Evolutionary conservation across 1,284 basidiomycete genomes (phyloP).

Genomic region (Naganishia sp.): DNA sequence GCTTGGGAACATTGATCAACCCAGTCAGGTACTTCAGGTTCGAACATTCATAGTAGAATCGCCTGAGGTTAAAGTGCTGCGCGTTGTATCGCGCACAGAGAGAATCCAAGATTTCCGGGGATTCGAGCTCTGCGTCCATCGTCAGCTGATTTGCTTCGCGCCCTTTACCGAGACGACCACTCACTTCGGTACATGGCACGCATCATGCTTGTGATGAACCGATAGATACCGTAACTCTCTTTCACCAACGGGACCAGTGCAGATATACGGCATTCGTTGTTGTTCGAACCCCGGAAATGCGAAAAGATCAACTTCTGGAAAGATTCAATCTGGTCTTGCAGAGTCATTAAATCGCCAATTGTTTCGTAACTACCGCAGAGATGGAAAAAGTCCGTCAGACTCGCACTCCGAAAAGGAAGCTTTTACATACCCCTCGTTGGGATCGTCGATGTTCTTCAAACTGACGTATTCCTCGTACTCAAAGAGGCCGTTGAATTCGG

Average conservation of each 20-base stretch:
- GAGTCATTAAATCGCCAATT: constrained; percentile 88
- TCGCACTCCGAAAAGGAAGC: background rate
- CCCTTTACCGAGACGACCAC: constrained; percentile 42
- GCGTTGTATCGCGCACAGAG: constrained; percentile 78
- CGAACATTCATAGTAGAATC: constrained; percentile 97
- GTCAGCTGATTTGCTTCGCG: background rate
- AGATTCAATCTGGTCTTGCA: constrained; percentile 95
- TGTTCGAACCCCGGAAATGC: constrained; percentile 82
- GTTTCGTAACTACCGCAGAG: constrained; percentile 75
- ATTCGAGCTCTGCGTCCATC: constrained; percentile 69
- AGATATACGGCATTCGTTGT: constrained; percentile 94
- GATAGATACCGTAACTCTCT: constrained; percentile 95
- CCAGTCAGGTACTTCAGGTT: constrained; percentile 95
- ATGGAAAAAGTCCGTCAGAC: no score
- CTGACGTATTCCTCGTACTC: constrained; percentile 97
- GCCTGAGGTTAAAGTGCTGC: constrained; percentile 86
- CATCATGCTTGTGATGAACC: constrained; percentile 96
- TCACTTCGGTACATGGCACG: constrained; percentile 88
- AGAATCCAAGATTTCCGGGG: constrained; percentile 80
- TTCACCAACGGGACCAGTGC: constrained; percentile 91
- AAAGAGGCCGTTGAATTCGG: constrained; percentile 93
- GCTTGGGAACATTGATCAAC: constrained; percentile 92
- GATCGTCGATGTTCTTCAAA: constrained; percentile 92
- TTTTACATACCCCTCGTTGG: constrained; percentile 83
- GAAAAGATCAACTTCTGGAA: constrained; percentile 96